Evolutionary conservation across 371 early-diverging fungal species (phyloP).

Genomic region (Syncephalastrum monosporum): DNA sequence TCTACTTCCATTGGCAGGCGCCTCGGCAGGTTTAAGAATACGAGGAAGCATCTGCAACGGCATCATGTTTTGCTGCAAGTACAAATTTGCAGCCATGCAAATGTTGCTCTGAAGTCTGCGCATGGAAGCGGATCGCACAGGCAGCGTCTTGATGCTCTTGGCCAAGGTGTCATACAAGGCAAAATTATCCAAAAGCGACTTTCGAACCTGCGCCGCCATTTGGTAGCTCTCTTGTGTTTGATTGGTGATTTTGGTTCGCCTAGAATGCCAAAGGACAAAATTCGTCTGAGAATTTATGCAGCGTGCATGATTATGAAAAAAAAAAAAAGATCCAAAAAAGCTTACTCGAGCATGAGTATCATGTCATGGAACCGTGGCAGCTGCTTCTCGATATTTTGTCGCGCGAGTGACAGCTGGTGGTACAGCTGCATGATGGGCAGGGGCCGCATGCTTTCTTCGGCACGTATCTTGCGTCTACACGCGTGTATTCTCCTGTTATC

Average conservation of each 20-base stretch:
- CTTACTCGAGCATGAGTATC: constrained; percentile 57
- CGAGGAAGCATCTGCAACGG: constrained; percentile 83
- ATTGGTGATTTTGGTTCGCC: constrained; percentile 41
- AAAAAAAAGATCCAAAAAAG: too few species aligned
- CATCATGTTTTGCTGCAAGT: constrained; percentile 86
- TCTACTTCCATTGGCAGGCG: background rate
- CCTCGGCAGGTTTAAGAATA: constrained; percentile 40
- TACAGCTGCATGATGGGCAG: constrained; percentile 50
- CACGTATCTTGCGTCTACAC: constrained; percentile 38
- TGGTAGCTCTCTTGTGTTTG: constrained; percentile 58
- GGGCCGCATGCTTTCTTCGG: constrained; percentile 44
- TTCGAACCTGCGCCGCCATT: constrained; percentile 59
- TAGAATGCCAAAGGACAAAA: constrained; percentile 10
- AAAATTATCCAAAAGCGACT: constrained; percentile 63
- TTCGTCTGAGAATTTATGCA: background rate
- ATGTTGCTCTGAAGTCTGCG: constrained; percentile 69
- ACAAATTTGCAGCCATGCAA: constrained; percentile 69
- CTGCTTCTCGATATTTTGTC: constrained; percentile 52
- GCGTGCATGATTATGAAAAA: too few species aligned
- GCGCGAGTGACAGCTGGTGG: constrained; percentile 36
- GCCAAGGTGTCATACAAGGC: constrained; percentile 62
- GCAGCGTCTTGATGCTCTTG: constrained; percentile 57
- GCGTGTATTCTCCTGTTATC: background rate
- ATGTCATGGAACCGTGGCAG: constrained; percentile 62
- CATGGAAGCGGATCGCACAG: constrained; percentile 46